Conservation (phyloP, 768 basidiomycete genomes). For the Boletus coccyginus region DNA sequence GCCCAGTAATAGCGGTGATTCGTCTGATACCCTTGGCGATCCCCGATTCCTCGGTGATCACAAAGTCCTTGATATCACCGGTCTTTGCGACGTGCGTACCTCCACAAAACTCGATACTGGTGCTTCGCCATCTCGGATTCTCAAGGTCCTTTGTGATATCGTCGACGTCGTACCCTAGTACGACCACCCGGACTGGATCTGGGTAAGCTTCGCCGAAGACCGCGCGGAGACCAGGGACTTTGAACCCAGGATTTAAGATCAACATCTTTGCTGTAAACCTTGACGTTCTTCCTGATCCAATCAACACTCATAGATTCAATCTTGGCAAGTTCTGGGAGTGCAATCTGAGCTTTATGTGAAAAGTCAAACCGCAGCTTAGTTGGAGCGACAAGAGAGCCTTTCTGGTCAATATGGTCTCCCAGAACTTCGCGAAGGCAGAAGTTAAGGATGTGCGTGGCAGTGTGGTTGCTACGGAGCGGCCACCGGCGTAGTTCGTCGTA, state of each 20-base stretch:
- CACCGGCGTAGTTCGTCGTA: constrained; percentile 97
- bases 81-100: constrained; percentile 99
- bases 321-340: constrained; percentile 69
- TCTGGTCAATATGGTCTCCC: constrained; percentile 97
- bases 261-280: constrained; percentile 86
- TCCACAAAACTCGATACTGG: constrained; percentile 97
- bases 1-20: constrained; percentile 90
- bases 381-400: constrained; percentile 95
- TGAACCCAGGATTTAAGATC: constrained; percentile 70
- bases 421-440: constrained; percentile 88
- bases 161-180: constrained; percentile 83
- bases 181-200: constrained; percentile 94
- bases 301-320: constrained; percentile 83
- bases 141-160: constrained; percentile 83
- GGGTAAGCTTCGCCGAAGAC: constrained; percentile 99
- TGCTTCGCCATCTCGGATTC: constrained; percentile 87
- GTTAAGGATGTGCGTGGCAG: constrained; percentile 98
- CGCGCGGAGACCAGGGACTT: constrained; percentile 91
- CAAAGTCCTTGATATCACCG: constrained; percentile 95
- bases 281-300: constrained; percentile 89
- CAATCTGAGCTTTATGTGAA: constrained; percentile 88
- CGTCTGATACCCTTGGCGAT: constrained; percentile 98
- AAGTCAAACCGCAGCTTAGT: constrained; percentile 98
- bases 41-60: constrained; percentile 92
- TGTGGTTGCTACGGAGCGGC: constrained; percentile 97